phyloP scores from a whole-genome alignment of 2,329 filamentous ascomycete genomes.

The Microsporum ferrugineum region DNA sequence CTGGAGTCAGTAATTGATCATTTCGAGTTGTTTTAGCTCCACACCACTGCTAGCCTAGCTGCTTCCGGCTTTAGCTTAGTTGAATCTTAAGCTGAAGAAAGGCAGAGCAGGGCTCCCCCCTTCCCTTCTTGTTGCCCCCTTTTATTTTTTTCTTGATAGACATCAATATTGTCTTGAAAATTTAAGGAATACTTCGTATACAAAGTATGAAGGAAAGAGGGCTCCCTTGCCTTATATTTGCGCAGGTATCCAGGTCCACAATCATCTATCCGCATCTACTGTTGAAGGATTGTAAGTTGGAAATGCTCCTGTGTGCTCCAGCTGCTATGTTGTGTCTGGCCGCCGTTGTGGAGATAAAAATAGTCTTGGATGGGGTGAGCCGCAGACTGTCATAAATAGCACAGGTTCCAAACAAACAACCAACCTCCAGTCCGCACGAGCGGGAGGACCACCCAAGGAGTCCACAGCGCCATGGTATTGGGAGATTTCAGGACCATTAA shows the following conservation, averaged over 20 bases:
- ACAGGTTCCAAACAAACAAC: background rate
- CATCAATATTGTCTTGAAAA: background rate
- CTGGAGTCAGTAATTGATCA: background rate
- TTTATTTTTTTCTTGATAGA: background rate
- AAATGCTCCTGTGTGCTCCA: too few species aligned
- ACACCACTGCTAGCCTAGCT: background rate
- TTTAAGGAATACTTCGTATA: background rate
- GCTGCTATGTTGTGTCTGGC: too few species aligned
- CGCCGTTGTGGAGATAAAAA: background rate
- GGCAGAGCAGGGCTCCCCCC: background rate
- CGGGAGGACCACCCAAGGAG: background rate
- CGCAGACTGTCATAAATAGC: background rate
- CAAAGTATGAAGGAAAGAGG: background rate
- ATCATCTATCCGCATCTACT: too few species aligned
- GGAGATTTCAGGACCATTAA: conserved; percentile 1
- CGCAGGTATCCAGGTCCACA: background rate
- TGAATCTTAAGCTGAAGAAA: background rate
- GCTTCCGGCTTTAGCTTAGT: background rate
- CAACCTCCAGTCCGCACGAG: background rate
- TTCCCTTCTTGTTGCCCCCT: background rate
- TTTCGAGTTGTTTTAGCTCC: background rate
- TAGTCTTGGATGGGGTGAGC: background rate
- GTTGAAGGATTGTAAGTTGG: background rate
- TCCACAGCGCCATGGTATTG: background rate
- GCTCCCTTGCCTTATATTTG: background rate